A percentile compares a stretch with the other conserved stretches of the same genome.
Conservation (phyloP, 2,329 filamentous ascomycete species). For the Zymoseptoria crescenta region DNA sequence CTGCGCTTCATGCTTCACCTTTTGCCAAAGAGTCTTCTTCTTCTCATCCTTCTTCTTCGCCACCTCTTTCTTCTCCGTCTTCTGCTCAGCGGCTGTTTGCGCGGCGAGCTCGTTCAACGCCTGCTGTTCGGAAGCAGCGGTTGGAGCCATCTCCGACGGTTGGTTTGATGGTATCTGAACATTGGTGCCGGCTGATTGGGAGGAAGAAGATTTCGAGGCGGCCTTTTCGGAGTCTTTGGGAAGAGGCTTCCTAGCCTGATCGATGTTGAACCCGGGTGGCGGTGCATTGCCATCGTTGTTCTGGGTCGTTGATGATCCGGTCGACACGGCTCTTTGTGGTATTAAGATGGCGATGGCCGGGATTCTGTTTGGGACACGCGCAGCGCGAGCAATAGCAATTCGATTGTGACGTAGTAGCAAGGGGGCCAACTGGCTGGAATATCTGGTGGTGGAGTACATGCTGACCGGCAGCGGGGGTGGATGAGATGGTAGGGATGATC, state of each 20-base stretch:
- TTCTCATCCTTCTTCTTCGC: conserved; percentile 64
- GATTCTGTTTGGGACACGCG: conserved; percentile 42
- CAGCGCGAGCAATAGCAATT: conserved; percentile 34
- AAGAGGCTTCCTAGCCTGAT: conserved; percentile 79
- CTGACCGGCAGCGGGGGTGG: conserved; percentile 22
- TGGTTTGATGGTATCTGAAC: conserved; percentile 30
- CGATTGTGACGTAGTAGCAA: conserved; percentile 40
- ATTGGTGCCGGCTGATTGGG: conserved; percentile 10
- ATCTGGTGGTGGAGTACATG: conserved; percentile 40
- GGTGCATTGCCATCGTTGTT: conserved; percentile 46
- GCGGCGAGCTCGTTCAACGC: conserved; percentile 56
- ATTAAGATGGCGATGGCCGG: conserved; percentile 52
- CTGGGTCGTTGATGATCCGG: conserved; percentile 49
- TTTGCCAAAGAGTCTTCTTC: conserved; percentile 83
- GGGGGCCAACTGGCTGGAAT: conserved; percentile 39
- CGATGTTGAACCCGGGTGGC: conserved; percentile 84
- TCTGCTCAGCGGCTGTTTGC: conserved; percentile 46
- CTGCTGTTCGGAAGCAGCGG: conserved; percentile 39
- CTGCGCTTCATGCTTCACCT: conserved; percentile 84
- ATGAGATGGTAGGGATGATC: neutral
- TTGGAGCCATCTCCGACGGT: conserved; percentile 41
- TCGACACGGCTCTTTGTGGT: conserved; percentile 45
- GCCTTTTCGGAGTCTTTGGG: conserved; percentile 46
- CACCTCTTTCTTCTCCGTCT: conserved; percentile 48
- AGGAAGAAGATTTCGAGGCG: conserved; percentile 12